Base-by-base conservation (phyloP, 805 yeast species). In the Teunomyces gatunensis region DNA sequence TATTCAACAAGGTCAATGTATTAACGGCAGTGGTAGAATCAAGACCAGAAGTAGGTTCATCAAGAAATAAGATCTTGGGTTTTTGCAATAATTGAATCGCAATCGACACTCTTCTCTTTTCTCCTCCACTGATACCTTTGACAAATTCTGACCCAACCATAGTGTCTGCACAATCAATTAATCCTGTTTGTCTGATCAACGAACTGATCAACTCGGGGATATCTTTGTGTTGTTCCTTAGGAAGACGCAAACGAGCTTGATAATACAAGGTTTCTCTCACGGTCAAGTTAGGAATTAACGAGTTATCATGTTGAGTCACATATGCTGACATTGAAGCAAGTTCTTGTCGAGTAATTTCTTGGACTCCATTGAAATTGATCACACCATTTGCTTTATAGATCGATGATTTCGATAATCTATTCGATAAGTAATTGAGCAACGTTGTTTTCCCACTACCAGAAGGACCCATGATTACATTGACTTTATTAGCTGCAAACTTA, bases 41-140 rank as follows among this genome's bases (percentile, higher is more conserved):
- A 21, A 89, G 72, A 0, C 96, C 96, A 4, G 95, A 87, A 0
- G 96, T 89, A 2, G 96, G 96, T 59, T 89, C 96, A 64, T 89
- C 96, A 20, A 89, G 64, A 43, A 89, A 74, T 30, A 89, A 61
- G 33, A 89, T 74, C 47, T 82, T 81, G 0, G 95, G 92, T 47
- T 81, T 81, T 49, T 84, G 81, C 35, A 89, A 67, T 30, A 89
- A 68, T 60, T 89, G 96, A 39, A 87, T 78, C 2, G 91, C 92
- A 63, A 89, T 87, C 0, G 92, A 84, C 0, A 89, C 85, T 54
- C 96, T 74, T 56, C 96, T 75, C 60, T 87, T 87, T 60, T 89
- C 96, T 47, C 64, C 77, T 1, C 77, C 77, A 12, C 73, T 66
- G 13, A 72, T 68, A 0, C 77, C 77, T 45, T 73, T 73, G 3